Percentiles rank a stretch among this genome's conserved stretches.
These are phyloP conservation scores for Fusarium sp. DNA, from an alignment of 2,329 filamentous ascomycete genomes.

Conservation along the genomic window DNA sequence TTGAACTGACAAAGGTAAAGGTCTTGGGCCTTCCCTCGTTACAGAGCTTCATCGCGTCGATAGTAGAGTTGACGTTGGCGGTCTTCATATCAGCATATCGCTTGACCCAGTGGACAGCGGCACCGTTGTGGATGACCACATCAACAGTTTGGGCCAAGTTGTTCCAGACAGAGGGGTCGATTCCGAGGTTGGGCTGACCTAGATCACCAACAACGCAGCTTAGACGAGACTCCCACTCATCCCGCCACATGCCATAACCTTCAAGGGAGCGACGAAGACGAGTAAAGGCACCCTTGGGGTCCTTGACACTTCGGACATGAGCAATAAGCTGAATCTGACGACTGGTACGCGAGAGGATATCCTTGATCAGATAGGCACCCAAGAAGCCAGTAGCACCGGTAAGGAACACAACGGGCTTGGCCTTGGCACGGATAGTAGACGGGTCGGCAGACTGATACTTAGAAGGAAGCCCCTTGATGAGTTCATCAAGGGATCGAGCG, in stretches of 20 bases:
- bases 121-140: conserved; percentile 84
- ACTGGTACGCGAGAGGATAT: conserved; percentile 69
- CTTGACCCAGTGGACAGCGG: conserved; percentile 83
- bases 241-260: conserved; percentile 84
- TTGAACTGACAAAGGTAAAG: conserved; percentile 82
- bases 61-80: conserved; percentile 83
- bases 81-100: conserved; percentile 78
- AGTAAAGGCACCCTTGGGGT: conserved; percentile 68
- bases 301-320: conserved; percentile 76
- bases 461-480: conserved; percentile 62
- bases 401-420: conserved; percentile 74
- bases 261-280: conserved; percentile 75
- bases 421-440: conserved; percentile 42
- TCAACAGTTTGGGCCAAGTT: conserved; percentile 75
- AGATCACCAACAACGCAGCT: conserved; percentile 80
- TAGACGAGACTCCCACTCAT: conserved; percentile 74
- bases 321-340: conserved; percentile 68
- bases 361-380: conserved; percentile 81
- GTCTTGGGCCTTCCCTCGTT: conserved; percentile 81
- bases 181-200: conserved; percentile 68
- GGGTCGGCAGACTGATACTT: conserved; percentile 55
- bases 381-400: conserved; percentile 86
- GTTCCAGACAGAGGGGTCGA: conserved; percentile 75
- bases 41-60: conserved; percentile 82
- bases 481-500: conserved; percentile 63